Conservation (phyloP, 306 rosid genomes). For the Cyamopsis tetragonoloba region DNA sequence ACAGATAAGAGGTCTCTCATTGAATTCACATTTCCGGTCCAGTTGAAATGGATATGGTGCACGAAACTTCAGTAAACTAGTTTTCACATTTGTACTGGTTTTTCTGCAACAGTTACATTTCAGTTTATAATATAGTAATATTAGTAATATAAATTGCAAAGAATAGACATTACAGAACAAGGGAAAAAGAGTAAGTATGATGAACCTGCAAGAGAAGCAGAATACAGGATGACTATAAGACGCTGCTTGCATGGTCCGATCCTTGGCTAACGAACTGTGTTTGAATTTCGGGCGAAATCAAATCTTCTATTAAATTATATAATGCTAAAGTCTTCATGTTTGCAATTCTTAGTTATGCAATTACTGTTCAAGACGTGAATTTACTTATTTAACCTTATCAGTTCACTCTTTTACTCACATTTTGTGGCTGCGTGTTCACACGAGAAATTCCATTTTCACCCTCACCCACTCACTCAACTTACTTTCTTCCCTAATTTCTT, state of each 20-base stretch:
- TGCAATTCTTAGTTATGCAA: no score
- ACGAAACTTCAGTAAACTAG: constrained; percentile 30
- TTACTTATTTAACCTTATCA: no score
- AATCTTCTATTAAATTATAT: no score
- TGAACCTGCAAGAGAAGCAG: constrained; percentile 41
- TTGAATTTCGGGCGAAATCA: constrained; percentile 25
- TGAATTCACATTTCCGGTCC: constrained; percentile 25
- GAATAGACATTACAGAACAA: background rate
- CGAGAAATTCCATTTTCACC: no score
- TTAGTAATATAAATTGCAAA: background rate
- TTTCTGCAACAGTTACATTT: constrained; percentile 41
- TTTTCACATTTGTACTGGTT: constrained; percentile 24
- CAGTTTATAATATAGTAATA: constrained; percentile 17
- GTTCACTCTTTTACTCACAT: no score
- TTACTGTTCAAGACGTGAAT: no score
- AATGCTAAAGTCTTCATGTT: no score
- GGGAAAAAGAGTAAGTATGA: constrained; percentile 1
- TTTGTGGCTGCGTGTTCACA: no score
- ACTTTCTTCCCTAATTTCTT: no score
- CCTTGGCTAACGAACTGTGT: constrained; percentile 11
- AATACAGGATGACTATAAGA: constrained; percentile 33
- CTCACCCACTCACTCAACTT: no score
- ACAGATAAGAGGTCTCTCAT: constrained; percentile 30
- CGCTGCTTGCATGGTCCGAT: constrained; percentile 42
- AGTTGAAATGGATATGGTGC: constrained; percentile 31